Base-by-base conservation (phyloP, 768 basidiomycete species). In the Ramaria rubella region DNA sequence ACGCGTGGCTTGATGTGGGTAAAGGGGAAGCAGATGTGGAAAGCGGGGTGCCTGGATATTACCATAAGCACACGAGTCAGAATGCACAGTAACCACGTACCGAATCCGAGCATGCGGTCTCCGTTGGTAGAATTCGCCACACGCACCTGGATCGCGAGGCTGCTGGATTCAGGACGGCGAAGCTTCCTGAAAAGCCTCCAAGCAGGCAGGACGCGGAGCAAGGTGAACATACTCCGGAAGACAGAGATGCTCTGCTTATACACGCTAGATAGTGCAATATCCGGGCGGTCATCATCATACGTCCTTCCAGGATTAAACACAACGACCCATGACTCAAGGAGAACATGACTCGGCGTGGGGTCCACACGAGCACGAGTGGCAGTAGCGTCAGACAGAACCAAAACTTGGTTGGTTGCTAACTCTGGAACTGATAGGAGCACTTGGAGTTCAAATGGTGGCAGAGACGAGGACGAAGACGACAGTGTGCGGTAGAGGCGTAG, bases 221-320 rank as follows among this genome's bases (percentile, higher is more conserved):
- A 69, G 52, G 82, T 84, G 74, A 74, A 92, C 5, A 88, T 65
- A 65, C 86, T 87, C 49, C 90, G 79, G 73, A 91, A 92, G 19
- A 90, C 77, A 30, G 86, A 79, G 63, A 92, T 91, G 33, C 85
- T 82, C 62, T 90, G 84, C 69, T 92, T 92, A 78, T 92, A 92
- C 53, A 90, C 84, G 12, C 85, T 86, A 0, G 89, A 78, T 33
- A 85, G 81, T 14, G 83, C 80, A 36, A 86, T 75, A 58, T 86
- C 84, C 49, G 19, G 31, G 67, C 56, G 59, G 55, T 30, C 52
- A 15, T 40, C 43, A 24, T 45, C 19, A 50, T 61, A 52, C 7
- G 56, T 38, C 8, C 27, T 19, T 7, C 30, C 26, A 8, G 67
- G 67, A 15, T 54, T 34, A 62, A 85, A 82, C 38, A 65, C 69